phyloP scores from a whole-genome alignment of 202 grass and related monocot genomes.

The Setaria italica region DNA sequence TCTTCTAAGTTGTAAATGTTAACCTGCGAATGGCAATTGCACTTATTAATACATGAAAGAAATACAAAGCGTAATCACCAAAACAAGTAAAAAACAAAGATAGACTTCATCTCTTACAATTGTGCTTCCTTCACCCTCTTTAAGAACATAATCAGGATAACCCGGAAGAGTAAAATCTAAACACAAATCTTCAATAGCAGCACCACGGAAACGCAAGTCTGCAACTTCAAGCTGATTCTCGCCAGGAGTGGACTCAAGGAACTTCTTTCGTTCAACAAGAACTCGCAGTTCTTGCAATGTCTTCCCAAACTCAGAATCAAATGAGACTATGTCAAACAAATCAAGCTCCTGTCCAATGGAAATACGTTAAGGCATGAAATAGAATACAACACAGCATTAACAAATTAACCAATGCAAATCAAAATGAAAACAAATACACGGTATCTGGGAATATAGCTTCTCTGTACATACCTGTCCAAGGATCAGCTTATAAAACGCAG shows the following conservation, averaged over 20 bases:
- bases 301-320: slow-evolving; percentile 69
- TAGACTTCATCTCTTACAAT: slow-evolving; percentile 42
- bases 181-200: slow-evolving; percentile 58
- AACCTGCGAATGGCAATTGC: slow-evolving; percentile 37
- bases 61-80: background rate
- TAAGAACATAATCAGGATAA: slow-evolving; percentile 71
- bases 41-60: slow-evolving; percentile 9
- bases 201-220: slow-evolving; percentile 52
- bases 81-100: slow-evolving; percentile 3
- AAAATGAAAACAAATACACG: slow-evolving; percentile 28
- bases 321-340: slow-evolving; percentile 68
- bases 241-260: slow-evolving; percentile 44
- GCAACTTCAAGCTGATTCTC: slow-evolving; percentile 41
- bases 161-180: slow-evolving; percentile 81
- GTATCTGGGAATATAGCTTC: background rate
- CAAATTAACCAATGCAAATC: slow-evolving; percentile 25
- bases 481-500: slow-evolving; percentile 68
- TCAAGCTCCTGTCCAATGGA: slow-evolving; percentile 62
- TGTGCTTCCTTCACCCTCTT: slow-evolving; percentile 53
- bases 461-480: slow-evolving; percentile 59
- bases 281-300: slow-evolving; percentile 66
- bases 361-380: slow-evolving; percentile 11
- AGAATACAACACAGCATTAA: background rate
- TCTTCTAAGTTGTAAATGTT: slow-evolving; percentile 64
- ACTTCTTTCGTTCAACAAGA: slow-evolving; percentile 59